Percentiles rank a stretch among this genome's conserved stretches.
These are phyloP conservation scores for Hordeum vulgare DNA, from an alignment of 176 grass and related monocot species.

Conservation along the genomic window MorexV3_pseudomolecules_assembly NC_058521.1:45372772-45373271, in stretches of 20 bases:
- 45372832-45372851: no score
- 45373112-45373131: not conserved
- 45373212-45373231: not conserved
- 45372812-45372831: no score
- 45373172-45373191: conserved; percentile 14
- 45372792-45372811: no score
- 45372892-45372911: not conserved
- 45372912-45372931: not conserved
- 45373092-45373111: conserved; percentile 11
- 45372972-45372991: not conserved
- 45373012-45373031: not conserved
- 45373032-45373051: not conserved
- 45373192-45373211: conserved; percentile 21
- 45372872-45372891: not conserved
- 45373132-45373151: conserved; percentile 38
- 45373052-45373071: conserved; percentile 24
- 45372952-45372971: not conserved
- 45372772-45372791: not conserved
- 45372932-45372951: not conserved
- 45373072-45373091: conserved; percentile 21
- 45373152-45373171: conserved; percentile 28
- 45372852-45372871: not conserved
- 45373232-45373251: not conserved
- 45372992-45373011: not conserved
- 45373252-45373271: not conserved